Conservation (phyloP, 208 protist species). For the Wallacemonas sp. region DNA sequence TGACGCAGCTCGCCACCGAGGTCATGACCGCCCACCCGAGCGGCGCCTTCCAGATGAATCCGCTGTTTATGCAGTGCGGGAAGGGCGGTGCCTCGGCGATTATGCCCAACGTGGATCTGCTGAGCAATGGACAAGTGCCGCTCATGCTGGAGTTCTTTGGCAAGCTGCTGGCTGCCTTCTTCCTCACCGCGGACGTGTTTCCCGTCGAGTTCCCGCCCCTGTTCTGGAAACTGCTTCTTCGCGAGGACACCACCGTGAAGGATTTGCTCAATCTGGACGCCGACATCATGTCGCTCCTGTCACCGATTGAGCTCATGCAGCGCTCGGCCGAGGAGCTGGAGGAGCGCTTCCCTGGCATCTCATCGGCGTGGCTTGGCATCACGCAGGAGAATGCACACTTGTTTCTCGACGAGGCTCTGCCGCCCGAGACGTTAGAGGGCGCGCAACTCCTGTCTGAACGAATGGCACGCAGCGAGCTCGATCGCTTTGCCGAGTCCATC, state of each 20-base stretch:
- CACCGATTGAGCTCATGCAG: constrained; percentile 66
- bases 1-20: constrained; percentile 87
- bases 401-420: constrained; percentile 39
- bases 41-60: constrained; percentile 83
- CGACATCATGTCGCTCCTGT: constrained; percentile 55
- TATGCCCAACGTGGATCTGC: constrained; percentile 70
- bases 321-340: constrained; percentile 76
- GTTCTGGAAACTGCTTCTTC: constrained; percentile 93
- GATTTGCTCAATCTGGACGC: constrained; percentile 71
- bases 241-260: constrained; percentile 50
- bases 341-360: constrained; percentile 79
- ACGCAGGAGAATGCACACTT: constrained; percentile 49
- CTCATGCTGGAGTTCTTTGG: constrained; percentile 94
- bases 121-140: constrained; percentile 61
- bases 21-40: constrained; percentile 88
- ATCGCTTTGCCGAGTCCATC: constrained; percentile 67
- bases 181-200: constrained; percentile 89
- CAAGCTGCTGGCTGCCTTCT: constrained; percentile 92
- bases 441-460: constrained; percentile 62
- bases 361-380: constrained; percentile 44
- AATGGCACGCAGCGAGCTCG: constrained; percentile 65
- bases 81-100: constrained; percentile 56
- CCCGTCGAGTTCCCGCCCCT: constrained; percentile 92
- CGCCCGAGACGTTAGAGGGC: constrained; percentile 42
- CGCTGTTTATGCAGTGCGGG: constrained; percentile 83